phyloP scores from a whole-genome alignment of 78 protist genomes.

The Dictyostelium firmibasis region DNA sequence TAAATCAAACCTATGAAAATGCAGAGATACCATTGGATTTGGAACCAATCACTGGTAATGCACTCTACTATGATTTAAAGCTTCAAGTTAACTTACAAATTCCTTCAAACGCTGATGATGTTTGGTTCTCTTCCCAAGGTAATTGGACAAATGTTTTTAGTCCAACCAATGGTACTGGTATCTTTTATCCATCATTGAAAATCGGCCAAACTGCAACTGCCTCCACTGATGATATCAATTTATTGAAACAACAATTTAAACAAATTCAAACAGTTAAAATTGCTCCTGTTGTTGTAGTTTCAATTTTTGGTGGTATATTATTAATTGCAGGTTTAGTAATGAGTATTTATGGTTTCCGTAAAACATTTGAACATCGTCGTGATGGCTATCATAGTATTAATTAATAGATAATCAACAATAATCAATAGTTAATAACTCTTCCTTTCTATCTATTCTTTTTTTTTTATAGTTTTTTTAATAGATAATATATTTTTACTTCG shows the following conservation, averaged over 20 bases:
- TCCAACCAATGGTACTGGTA: neutral
- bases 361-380: neutral
- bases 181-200: constrained; percentile 27
- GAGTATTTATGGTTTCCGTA: neutral
- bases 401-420: neutral
- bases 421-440: neutral
- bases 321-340: neutral
- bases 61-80: constrained; percentile 40
- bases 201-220: constrained; percentile 55
- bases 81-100: constrained; percentile 25
- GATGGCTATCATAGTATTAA: neutral
- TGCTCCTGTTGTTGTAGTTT: neutral
- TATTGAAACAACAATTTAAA: constrained; percentile 7
- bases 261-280: neutral
- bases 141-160: neutral
- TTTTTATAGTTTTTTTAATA: too few species aligned
- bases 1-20: constrained; percentile 14
- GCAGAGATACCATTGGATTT: constrained; percentile 49
- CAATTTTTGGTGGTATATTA: constrained; percentile 2
- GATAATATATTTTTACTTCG: too few species aligned
- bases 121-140: neutral
- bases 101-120: neutral
- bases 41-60: constrained; percentile 60
- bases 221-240: neutral
- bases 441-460: neutral